Base-by-base conservation (phyloP, 2,329 filamentous ascomycete species). In the Salinomyces thailandicus region DNA sequence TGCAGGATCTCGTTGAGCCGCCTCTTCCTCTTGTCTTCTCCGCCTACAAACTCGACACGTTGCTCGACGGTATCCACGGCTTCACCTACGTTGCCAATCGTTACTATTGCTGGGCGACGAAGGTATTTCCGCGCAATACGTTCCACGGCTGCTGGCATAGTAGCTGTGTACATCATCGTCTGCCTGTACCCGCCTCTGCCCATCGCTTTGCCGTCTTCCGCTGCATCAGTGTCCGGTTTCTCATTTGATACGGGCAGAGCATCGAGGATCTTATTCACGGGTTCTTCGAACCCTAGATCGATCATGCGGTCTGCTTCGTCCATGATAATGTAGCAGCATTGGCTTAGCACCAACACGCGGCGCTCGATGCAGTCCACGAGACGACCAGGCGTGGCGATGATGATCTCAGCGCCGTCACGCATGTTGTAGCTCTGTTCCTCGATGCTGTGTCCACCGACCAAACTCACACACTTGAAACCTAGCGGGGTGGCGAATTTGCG, bases 91-190 rank as follows among this genome's bases (percentile, higher is more conserved):
- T 93, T 94, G 45, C 91, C 91, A 46, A 98, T 96, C 0, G 83
- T 94, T 26, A 95, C 86, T 34, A 87, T 91, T 14, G 91, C 91
- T 0, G 91, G 91, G 9, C 91, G 77, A 1, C 89, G 82, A 12
- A 96, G 76, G 57, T 98, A 98, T 58, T 94, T 94, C 52, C 87
- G 81, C n/a, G 91, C 91, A 46, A 98, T 96, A 44, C 84, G 83
- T 59, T 98, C 91, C 12, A 98, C 84, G 0, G 83, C 77, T 0
- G 83, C 67, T 2, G 91, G 87, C 91, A 98, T 98, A 18, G 91
- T 98, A 36, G 91, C 91, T 47, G 91, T 96, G 75, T 96, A 98
- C 91, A 98, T 98, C 91, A 98, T 98, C 0, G 91, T 98, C 62
- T 98, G 89, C 41, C 91, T 73, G 65, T 96, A 96, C 15, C 82